Percentiles rank a stretch among this genome's conserved stretches.
Conservation (phyloP, 495 filamentous ascomycete species). For the Glonium stellatum region DNA sequence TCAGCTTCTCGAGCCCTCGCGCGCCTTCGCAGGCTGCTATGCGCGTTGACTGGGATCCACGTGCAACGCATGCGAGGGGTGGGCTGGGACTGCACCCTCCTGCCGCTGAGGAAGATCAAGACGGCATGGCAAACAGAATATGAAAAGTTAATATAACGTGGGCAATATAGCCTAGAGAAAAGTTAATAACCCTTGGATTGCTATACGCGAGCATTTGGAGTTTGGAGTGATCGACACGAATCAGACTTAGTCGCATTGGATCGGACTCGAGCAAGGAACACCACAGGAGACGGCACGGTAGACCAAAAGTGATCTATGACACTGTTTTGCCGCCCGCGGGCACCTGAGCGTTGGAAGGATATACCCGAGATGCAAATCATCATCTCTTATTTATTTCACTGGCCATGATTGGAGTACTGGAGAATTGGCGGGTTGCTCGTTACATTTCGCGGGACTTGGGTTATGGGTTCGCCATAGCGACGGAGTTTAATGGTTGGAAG, state of each 20-base stretch:
- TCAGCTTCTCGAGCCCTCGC: slow-evolving; percentile 55
- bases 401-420: neutral
- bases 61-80: slow-evolving; percentile 35
- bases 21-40: slow-evolving; percentile 35
- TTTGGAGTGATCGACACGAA: neutral
- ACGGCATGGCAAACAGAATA: slow-evolving; percentile 19
- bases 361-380: slow-evolving; percentile 1
- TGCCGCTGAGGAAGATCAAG: slow-evolving; percentile 16
- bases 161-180: neutral
- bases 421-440: neutral
- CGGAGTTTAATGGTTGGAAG: slow-evolving; percentile 2
- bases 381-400: neutral
- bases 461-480: neutral
- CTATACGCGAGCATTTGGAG: neutral
- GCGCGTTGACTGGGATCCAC: slow-evolving; percentile 37
- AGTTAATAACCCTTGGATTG: neutral
- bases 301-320: neutral
- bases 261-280: neutral
- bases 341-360: neutral
- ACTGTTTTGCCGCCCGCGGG: neutral
- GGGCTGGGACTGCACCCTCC: slow-evolving; percentile 30
- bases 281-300: neutral
- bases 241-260: neutral
- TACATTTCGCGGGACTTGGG: neutral
- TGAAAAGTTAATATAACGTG: slow-evolving; percentile 14